phyloP scores from a whole-genome alignment of 257 asterid genomes.

The Striga asiatica region DNA sequence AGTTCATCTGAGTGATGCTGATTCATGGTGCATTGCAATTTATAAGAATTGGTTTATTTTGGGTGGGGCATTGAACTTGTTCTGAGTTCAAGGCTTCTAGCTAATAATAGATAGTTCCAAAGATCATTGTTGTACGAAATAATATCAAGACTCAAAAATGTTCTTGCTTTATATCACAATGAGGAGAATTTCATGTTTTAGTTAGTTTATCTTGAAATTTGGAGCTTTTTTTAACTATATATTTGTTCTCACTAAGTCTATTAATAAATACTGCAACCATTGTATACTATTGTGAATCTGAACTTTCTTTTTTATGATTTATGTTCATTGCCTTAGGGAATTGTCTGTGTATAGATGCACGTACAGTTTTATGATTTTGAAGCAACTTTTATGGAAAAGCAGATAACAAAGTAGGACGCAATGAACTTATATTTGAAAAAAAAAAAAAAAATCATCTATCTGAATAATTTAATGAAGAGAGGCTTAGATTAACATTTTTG shows the following conservation, averaged over 20 bases:
- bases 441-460: too few species aligned
- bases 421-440: too few species aligned
- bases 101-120: too few species aligned
- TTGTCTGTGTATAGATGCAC: background rate
- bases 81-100: too few species aligned
- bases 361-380: background rate
- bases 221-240: background rate
- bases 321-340: background rate
- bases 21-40: too few species aligned
- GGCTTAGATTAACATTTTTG: too few species aligned
- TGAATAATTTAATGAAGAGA: too few species aligned
- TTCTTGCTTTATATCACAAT: too few species aligned
- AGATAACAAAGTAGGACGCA: background rate
- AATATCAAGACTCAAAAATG: too few species aligned
- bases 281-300: background rate
- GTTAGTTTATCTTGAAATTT: background rate
- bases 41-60: background rate
- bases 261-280: background rate
- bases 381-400: background rate
- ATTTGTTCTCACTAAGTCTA: background rate
- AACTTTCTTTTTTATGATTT: background rate
- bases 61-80: background rate
- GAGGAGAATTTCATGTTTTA: too few species aligned
- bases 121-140: too few species aligned
- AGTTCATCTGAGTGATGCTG: too few species aligned